Evolutionary conservation across 306 rosid species (phyloP), one percentile per base, ranked within the genome.

Genomic region (Quercus alba): DNA sequence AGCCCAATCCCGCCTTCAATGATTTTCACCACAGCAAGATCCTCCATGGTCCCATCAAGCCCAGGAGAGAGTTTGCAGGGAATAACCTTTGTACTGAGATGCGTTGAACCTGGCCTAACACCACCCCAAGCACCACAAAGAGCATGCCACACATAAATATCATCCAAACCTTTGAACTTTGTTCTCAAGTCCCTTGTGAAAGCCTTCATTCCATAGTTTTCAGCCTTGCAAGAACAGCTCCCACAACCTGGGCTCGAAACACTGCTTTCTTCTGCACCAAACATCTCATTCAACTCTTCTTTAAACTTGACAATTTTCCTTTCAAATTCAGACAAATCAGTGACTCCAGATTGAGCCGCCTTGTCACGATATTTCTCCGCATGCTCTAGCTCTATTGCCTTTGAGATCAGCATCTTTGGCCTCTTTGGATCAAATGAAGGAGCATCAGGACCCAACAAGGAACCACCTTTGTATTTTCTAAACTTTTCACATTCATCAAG

Each of bases 111-210:
- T 4, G 97, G 98, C 73, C 94, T 87, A 63, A 94, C 97, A 61
- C 98, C 97, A 77, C 97, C 98, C 97, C 94, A 94, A 1, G 95
- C 92, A 3, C 98, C 98, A 80, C 92, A 88, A 20, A 92, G 87
- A 54, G 98, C 95, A 74, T 94, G 97, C 97, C 97, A 94, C 49
- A 91, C 91, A 71, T 82, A 94, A 30, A 94, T 87, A 73, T 92
- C 97, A 84, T 91, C 97, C 79, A 92, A 84, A 8, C 92, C 89
- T 70, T 91, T 82, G 80, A 91, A 91, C 46, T 78, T 79, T 20
- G 82, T 86, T 84, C 90, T 89, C 88, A 94, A 90, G 30, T 94
- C 98, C 70, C 49, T 86, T 0, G 91, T 88, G 85, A 90, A 92
- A 41, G 94, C 98, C 90, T 84, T 91, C 90, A 94, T 49, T 61